A percentile compares a stretch with the other conserved stretches of the same genome.
phyloP scores from a whole-genome alignment of 1,284 basidiomycete species.

The Rhodofomes roseus region DNA sequence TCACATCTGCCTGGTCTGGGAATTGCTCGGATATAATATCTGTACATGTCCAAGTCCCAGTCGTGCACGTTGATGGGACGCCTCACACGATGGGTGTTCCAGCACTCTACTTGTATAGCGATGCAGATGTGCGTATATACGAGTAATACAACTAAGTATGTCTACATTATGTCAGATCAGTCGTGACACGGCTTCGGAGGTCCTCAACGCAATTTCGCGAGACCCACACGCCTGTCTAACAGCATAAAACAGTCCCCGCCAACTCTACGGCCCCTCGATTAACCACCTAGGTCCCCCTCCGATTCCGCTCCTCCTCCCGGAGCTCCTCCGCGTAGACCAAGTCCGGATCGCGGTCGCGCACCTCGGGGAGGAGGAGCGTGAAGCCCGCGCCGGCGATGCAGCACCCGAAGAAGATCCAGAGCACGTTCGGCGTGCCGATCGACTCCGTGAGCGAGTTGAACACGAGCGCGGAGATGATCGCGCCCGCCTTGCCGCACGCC shows the following conservation, averaged over 20 bases:
- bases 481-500: constrained; percentile 75
- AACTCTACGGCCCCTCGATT: too few species aligned
- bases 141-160: background rate
- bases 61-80: too few species aligned
- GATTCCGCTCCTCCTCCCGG: constrained; percentile 7
- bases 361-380: constrained; percentile 79
- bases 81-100: too few species aligned
- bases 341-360: constrained; percentile 72
- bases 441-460: constrained; percentile 68
- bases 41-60: too few species aligned
- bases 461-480: constrained; percentile 78
- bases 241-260: too few species aligned
- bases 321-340: constrained; percentile 52
- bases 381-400: constrained; percentile 54
- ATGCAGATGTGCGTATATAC: background rate
- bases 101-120: background rate
- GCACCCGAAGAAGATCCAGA: constrained; percentile 68
- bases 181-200: too few species aligned
- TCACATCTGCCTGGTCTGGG: too few species aligned
- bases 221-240: too few species aligned
- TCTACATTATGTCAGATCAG: background rate
- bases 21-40: too few species aligned
- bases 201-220: too few species aligned
- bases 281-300: background rate
- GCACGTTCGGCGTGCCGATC: constrained; percentile 57